A percentile compares a stretch with the other conserved stretches of the same genome.
Evolutionary conservation across 179 eudicot species (phyloP).

Genomic region (Actinidia arguta): DNA sequence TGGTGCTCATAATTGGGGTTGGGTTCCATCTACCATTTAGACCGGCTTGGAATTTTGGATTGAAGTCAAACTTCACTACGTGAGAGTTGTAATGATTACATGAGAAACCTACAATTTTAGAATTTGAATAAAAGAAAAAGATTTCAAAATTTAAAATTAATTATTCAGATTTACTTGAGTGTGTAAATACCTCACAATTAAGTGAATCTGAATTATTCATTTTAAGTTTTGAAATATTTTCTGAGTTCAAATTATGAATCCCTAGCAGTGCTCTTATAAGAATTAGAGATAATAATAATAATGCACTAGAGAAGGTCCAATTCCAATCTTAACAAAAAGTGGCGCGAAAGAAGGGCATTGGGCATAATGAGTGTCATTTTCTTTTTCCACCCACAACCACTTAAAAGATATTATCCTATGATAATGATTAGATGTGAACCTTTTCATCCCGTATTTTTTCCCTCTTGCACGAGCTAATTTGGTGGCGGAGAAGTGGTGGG

Average conservation of each 20-base stretch:
- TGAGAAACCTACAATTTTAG: too few species aligned
- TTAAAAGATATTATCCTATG: slow-evolving; percentile 22
- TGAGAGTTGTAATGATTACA: too few species aligned
- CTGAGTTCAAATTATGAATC: background rate
- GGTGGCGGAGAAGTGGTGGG: slow-evolving; percentile 25
- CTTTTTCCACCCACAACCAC: slow-evolving; percentile 18
- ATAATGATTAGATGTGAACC: slow-evolving; percentile 24
- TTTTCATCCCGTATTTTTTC: slow-evolving; percentile 17
- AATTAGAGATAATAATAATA: background rate
- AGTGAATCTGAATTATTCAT: background rate
- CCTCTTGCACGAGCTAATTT: slow-evolving; percentile 56
- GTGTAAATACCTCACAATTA: background rate
- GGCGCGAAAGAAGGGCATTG: background rate
- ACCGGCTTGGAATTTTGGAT: too few species aligned
- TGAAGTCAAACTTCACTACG: too few species aligned
- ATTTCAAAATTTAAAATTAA: too few species aligned
- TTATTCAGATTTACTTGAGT: background rate
- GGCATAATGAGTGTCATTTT: background rate
- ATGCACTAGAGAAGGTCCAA: too few species aligned
- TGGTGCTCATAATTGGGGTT: too few species aligned
- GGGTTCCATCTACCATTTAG: too few species aligned
- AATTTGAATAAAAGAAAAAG: too few species aligned
- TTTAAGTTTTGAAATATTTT: background rate
- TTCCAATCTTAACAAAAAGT: too few species aligned
- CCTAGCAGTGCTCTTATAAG: background rate